phyloP scores from a whole-genome alignment of 2,329 filamentous ascomycete species.

The Lojkania enalia region DNA sequence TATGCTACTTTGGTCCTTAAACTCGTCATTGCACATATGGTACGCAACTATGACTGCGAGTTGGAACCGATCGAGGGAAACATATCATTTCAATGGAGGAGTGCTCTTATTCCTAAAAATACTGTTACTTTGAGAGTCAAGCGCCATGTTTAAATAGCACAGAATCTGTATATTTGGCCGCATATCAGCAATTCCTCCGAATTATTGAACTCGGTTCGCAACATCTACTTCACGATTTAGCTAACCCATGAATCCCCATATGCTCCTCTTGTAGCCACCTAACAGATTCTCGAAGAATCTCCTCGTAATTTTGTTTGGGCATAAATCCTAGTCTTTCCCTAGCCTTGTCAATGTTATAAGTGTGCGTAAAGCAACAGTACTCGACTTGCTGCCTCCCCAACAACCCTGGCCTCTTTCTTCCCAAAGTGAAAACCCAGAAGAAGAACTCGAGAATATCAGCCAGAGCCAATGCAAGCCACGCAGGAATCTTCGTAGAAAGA shows the following conservation, averaged over 20 bases:
- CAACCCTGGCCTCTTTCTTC: slow-evolving; percentile 16
- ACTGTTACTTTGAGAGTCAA: neutral
- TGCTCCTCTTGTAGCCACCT: slow-evolving; percentile 15
- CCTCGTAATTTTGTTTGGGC: slow-evolving; percentile 16
- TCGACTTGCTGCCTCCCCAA: slow-evolving; percentile 21
- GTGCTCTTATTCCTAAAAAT: neutral
- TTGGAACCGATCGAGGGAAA: neutral
- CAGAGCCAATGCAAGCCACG: slow-evolving; percentile 25
- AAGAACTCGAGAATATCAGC: slow-evolving; percentile 30
- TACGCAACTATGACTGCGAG: slow-evolving; percentile 12
- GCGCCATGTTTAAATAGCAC: neutral
- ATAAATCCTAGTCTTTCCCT: slow-evolving; percentile 17
- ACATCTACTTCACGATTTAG: too few species aligned
- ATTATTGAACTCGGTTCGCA: too few species aligned
- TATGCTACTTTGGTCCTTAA: slow-evolving; percentile 15
- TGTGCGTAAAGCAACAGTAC: slow-evolving; percentile 22
- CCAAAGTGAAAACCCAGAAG: slow-evolving; percentile 23
- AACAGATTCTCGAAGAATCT: slow-evolving; percentile 12
- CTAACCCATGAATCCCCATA: too few species aligned
- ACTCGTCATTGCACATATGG: slow-evolving; percentile 5
- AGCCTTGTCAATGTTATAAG: slow-evolving; percentile 27
- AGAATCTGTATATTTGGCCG: too few species aligned
- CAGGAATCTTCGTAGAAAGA: slow-evolving; percentile 23
- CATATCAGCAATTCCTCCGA: too few species aligned
- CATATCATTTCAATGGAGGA: slow-evolving; percentile 1